Base-by-base conservation (phyloP, 2,329 filamentous ascomycete genomes). In the Penicillium rolfsii region DNA sequence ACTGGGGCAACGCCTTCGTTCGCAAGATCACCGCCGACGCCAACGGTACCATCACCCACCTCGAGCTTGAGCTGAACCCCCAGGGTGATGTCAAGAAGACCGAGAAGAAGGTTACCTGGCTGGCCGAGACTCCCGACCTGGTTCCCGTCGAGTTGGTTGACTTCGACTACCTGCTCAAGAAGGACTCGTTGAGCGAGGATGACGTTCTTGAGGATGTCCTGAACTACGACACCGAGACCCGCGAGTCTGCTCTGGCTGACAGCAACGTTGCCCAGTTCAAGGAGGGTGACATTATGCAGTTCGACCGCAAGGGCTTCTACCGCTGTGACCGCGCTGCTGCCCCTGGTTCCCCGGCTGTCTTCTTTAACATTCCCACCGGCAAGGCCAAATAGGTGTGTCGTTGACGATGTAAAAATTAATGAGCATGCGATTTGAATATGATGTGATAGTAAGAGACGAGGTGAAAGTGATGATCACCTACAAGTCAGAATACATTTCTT, bases 61-160 rank as follows among this genome's bases (percentile, higher is more conserved):
- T 97, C 41, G 89, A 90, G 60, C 83, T 95, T 57, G 91, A 97
- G 79, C 86, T 97, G n/a, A 90, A 98, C 77, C 86, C 97, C 53
- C 87, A 90, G 70, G 93, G 94, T 58, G 94, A 98, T 76, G 91
- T 98, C 77, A 97, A 96, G 83, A 89, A 91, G 73, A 98, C 94
- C 0, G 88, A 92, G 73, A 97, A 97, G 87, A 98, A 98, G 84
- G 87, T 98, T 40, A 97, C 93, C 0, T 98, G 94, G 94, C 82
- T 98, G 52, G 89, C 91, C 0, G 86, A 91, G 67, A 86, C 85
- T 48, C 90, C 94, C 79, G 85, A 90, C 60, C 84, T 97, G 0
- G 83, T 96, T 14, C 87, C 89, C 7, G 88, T 95, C 24, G 91
- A 97, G 77, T 84, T 97, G 11, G 94, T 93, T 79, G 93, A 97